Percentiles rank a stretch among this genome's conserved stretches.
phyloP scores from a whole-genome alignment of 2,329 filamentous ascomycete species.

The Fusarium burgessii region DNA sequence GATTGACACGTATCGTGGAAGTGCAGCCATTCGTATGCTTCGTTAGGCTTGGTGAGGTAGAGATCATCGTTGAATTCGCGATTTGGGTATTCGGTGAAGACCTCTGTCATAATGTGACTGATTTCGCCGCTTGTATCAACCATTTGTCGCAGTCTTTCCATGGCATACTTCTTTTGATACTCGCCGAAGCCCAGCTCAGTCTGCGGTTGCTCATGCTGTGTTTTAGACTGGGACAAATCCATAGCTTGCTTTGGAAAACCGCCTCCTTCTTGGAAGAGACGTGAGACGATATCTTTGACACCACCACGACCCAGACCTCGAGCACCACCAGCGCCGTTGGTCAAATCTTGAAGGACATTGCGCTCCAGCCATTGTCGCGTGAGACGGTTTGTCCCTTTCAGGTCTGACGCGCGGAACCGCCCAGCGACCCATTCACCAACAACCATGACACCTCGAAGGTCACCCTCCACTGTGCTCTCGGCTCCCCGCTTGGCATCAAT shows the following conservation, averaged over 20 bases:
- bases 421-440: slow-evolving; percentile 88
- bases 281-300: slow-evolving; percentile 78
- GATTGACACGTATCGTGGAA: slow-evolving; percentile 90
- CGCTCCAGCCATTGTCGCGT: slow-evolving; percentile 83
- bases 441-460: slow-evolving; percentile 86
- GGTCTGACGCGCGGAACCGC: slow-evolving; percentile 67
- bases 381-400: slow-evolving; percentile 60
- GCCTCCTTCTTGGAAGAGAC: slow-evolving; percentile 83
- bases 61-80: slow-evolving; percentile 95
- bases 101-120: slow-evolving; percentile 82
- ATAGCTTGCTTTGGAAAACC: slow-evolving; percentile 75
- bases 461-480: slow-evolving; percentile 76
- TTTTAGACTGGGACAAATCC: slow-evolving; percentile 56
- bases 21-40: slow-evolving; percentile 93
- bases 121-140: slow-evolving; percentile 83
- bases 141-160: slow-evolving; percentile 79
- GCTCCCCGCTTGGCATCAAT: slow-evolving; percentile 76
- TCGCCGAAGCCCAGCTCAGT: slow-evolving; percentile 78
- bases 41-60: slow-evolving; percentile 86
- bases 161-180: slow-evolving; percentile 76
- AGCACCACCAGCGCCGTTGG: slow-evolving; percentile 77
- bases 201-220: slow-evolving; percentile 65
- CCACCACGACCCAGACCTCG: slow-evolving; percentile 79
- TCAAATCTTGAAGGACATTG: slow-evolving; percentile 74
- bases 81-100: slow-evolving; percentile 87